Conservation (phyloP, 2,329 filamentous ascomycete species). For the Xylaria sp. region DNA sequence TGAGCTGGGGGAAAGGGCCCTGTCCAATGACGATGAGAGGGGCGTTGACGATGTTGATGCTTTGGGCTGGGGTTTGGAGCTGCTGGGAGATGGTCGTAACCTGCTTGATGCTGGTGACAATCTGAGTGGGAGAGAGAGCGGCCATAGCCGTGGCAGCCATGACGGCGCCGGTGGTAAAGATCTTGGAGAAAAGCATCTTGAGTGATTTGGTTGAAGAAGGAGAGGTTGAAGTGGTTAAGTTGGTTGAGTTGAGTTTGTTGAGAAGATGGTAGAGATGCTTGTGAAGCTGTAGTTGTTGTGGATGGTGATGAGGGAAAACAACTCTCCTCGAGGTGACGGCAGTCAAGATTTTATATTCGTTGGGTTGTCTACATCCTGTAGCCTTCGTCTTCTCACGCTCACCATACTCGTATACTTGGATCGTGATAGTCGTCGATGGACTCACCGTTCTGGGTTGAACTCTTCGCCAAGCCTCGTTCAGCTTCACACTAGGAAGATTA, state of each 20-base stretch:
- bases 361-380: not conserved
- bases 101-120: constrained; percentile 21
- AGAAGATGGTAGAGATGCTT: constrained; percentile 5
- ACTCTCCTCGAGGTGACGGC: not conserved
- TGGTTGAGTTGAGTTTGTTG: not conserved
- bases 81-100: constrained; percentile 26
- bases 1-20: constrained; percentile 29
- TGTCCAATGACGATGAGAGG: constrained; percentile 29
- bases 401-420: not conserved
- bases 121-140: constrained; percentile 27
- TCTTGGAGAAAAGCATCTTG: constrained; percentile 39
- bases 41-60: constrained; percentile 34
- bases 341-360: constrained; percentile 27
- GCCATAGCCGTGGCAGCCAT: constrained; percentile 33
- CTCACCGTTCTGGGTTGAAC: not conserved
- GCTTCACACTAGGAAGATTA: constrained; percentile 14
- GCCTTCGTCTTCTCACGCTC: not conserved
- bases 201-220: not conserved
- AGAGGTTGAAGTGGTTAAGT: not conserved
- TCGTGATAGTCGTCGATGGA: not conserved
- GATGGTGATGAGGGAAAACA: constrained; percentile 26
- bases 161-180: constrained; percentile 31
- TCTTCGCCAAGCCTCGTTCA: constrained; percentile 24
- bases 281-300: constrained; percentile 8
- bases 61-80: constrained; percentile 26